A percentile compares a stretch with the other conserved stretches of the same genome.
Evolutionary conservation across 208 protist genomes (phyloP).

Genomic region (Acanthamoeba royreba): DNA sequence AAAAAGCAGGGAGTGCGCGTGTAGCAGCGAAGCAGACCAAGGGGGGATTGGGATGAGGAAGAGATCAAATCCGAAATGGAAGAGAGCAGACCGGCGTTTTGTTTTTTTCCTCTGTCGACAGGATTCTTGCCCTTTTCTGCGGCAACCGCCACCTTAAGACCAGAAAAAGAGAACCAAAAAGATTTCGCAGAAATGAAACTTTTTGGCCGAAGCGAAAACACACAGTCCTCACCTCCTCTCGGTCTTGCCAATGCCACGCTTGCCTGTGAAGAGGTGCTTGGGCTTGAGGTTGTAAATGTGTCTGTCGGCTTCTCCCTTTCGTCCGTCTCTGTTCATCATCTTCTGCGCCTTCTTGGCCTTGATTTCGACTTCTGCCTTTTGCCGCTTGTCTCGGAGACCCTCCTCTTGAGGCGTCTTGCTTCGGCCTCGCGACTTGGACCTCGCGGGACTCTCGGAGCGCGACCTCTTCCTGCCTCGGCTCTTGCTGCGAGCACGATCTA

Average conservation of each 20-base stretch:
- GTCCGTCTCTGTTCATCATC: conserved; percentile 50
- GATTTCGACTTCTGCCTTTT: conserved; percentile 53
- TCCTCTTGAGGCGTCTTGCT: conserved; percentile 1
- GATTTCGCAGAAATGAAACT: neutral
- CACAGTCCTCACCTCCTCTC: neutral
- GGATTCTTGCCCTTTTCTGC: too few relatives aligned
- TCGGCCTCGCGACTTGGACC: neutral
- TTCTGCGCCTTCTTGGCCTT: conserved; percentile 31
- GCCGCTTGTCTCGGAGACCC: conserved; percentile 43
- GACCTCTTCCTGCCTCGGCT: conserved; percentile 24
- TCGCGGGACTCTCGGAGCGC: neutral
- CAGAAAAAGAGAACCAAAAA: too few relatives aligned
- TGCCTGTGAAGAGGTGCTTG: conserved; percentile 98
- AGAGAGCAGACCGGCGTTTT: too few relatives aligned
- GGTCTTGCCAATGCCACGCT: conserved; percentile 87
- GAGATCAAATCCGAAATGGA: too few relatives aligned
- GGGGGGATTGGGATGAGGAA: too few relatives aligned
- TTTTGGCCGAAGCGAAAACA: neutral
- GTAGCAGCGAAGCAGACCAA: too few relatives aligned
- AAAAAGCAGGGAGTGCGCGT: too few relatives aligned
- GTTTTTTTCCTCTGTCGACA: too few relatives aligned
- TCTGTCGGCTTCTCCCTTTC: conserved; percentile 90
- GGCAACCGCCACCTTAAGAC: too few relatives aligned
- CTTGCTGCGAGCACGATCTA: neutral
- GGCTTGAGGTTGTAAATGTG: conserved; percentile 91